Base-by-base conservation (phyloP, 1,139 yeast species). In the Waltiozyma sp. region DNA sequence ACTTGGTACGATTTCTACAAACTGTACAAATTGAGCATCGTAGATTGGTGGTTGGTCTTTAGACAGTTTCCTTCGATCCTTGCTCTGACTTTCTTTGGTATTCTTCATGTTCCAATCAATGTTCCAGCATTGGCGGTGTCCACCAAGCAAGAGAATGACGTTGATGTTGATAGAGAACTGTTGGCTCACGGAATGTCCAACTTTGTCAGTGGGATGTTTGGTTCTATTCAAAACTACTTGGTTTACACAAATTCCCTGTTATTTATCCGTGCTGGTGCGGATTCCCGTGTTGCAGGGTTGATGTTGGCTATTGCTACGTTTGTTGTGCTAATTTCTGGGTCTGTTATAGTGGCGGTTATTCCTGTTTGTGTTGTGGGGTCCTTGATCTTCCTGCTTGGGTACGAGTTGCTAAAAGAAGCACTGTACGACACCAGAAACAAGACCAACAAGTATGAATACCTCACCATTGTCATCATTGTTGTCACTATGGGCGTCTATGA, bases 301-400 rank as follows among this genome's bases (percentile, higher is more conserved):
- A 66, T 91, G 70, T 70, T 91, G 44, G 96, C 96, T 0, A 52
- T 75, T 2, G 93, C 91, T 1, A 91, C 98, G 0, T 75, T 74
- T 16, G 72, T 72, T 0, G 80, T 91, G 13, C 84, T 91, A 95
- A 58, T 84, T 39, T 75, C 80, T 7, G 98, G 98, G 0, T 97
- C 98, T 0, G 83, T 74, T 1, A 80, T 89, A n/a, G 87, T 91
- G 57, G 96, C 96, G 0, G 85, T 70, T 57, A 91, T 91, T 42
- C 98, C 98, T 0, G 87, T 91, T 18, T 83, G 94, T 66, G 96
- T 91, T 33, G 98, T 91, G 24, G 97, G 96, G 0, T 78, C 96
- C 0, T 73, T 91, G 47, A 91, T 91, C 51, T 91, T 84, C 61
- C 65, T 91, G 47, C 70, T 91, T 43, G 98, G 98, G 2, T 84